These are phyloP conservation scores for Beauveria medogensis DNA, from an alignment of 2,329 filamentous ascomycete genomes.

Conservation along the genomic window DNA sequence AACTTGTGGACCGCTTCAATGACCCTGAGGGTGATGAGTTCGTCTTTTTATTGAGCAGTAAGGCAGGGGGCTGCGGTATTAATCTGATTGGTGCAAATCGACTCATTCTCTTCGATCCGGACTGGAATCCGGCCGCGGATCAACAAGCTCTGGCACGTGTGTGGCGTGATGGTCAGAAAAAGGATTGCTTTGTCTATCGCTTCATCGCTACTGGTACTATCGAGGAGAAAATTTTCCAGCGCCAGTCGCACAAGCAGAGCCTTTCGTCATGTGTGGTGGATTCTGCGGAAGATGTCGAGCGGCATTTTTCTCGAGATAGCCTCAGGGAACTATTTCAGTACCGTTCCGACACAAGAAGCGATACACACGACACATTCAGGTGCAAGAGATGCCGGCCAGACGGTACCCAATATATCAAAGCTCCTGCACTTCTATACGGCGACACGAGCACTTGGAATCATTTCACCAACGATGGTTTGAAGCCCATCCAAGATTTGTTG, in stretches of 20 bases:
- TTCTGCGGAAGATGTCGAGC: slow-evolving; percentile 91
- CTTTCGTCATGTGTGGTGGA: slow-evolving; percentile 95
- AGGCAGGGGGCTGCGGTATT: slow-evolving; percentile 92
- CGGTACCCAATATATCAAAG: slow-evolving; percentile 80
- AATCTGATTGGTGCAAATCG: slow-evolving; percentile 93
- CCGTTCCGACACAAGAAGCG: slow-evolving; percentile 72
- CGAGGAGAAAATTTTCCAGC: slow-evolving; percentile 98
- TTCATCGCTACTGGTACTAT: slow-evolving; percentile 98
- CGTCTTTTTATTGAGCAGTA: slow-evolving; percentile 91
- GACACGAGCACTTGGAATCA: slow-evolving; percentile 99
- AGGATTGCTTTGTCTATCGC: slow-evolving; percentile 98
- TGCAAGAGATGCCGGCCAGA: slow-evolving; percentile 90
- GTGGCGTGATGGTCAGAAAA: slow-evolving; percentile 98
- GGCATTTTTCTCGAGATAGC: slow-evolving; percentile 88
- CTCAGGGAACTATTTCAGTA: slow-evolving; percentile 93
- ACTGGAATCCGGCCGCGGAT: slow-evolving; percentile 97
- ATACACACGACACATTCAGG: slow-evolving; percentile 98
- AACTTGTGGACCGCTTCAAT: slow-evolving; percentile 96
- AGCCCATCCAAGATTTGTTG: slow-evolving; percentile 81
- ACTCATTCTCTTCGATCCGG: slow-evolving; percentile 89
- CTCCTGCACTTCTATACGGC: slow-evolving; percentile 90
- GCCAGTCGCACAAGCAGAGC: slow-evolving; percentile 96
- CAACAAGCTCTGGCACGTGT: slow-evolving; percentile 95
- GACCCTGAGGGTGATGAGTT: slow-evolving; percentile 85
- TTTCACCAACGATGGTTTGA: slow-evolving; percentile 73